Base-by-base conservation (phyloP, 2,329 filamentous ascomycete genomes). In the Botryosphaeria dothidea region DNA sequence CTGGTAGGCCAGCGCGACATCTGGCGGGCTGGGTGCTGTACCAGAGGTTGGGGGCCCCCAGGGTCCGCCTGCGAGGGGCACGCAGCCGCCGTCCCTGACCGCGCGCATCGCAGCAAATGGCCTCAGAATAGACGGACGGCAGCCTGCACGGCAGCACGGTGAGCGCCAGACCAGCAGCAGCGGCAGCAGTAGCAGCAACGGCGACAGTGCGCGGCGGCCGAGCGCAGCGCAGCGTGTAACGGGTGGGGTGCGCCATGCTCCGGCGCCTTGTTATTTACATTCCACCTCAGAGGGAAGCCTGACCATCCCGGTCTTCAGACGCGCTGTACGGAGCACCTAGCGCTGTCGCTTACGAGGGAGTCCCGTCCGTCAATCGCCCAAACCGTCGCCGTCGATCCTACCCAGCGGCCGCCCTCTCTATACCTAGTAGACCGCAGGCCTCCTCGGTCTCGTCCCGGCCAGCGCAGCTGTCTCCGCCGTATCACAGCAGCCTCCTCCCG, bases 361-460 rank as follows among this genome's bases (percentile, higher is more conserved):
- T 29, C 61, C 61, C 61, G 38, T 64, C 41, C 43, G 45, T 56
- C 61, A 45, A 64, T 34, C 49, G 61, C 54, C 54, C 54, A 60
- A 60, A 46, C 56, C 23, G 51, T 54, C 51, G 61, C 51, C 41
- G 62, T 57, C 52, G 62, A 65, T 65, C 62, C 62, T 58, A 25
- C 51, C 52, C 31, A 34, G 29, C 25, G 43, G 48, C 61, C 38
- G 48, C 61, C 61, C 61, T 54, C 51, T 58, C 51, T 57, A 64
- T 49, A 64, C 61, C 43, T 57, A 49, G 38, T 65, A 46, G 57
- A 41, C 64, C 66, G 69, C 66, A 63, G 69, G 43, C 69, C 68
- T 67, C 70, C 66, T 68, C 66, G 68, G 68, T 70, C 67, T 66
- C 64, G 68, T 65, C 66, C 66, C 67, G 64, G 67, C 67, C 64